Conservation (phyloP, 2,329 filamentous ascomycete genomes). For the Metarhizium robertsii region DNA sequence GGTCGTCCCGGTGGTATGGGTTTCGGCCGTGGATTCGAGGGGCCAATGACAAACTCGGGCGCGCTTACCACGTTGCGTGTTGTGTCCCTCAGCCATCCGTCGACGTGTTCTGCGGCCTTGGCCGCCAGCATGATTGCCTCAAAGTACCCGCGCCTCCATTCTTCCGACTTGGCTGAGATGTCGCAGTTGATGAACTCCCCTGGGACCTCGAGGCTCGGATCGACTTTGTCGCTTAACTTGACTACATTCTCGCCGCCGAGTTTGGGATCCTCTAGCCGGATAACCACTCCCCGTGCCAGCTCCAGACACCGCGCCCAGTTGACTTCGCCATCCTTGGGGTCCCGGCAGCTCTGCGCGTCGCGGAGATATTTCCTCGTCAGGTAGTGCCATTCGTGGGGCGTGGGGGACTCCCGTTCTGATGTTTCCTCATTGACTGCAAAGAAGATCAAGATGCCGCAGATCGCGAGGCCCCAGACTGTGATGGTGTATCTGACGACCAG, state of each 20-base stretch:
- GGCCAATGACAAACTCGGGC: conserved; percentile 64
- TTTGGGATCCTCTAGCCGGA: conserved; percentile 57
- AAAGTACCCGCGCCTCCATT: conserved; percentile 81
- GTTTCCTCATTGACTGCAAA: conserved; percentile 64
- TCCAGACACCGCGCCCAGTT: conserved; percentile 62
- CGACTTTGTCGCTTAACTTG: conserved; percentile 50
- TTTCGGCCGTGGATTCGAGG: conserved; percentile 71
- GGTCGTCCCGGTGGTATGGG: conserved; percentile 58
- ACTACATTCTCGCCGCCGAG: conserved; percentile 59
- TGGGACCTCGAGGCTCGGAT: conserved; percentile 57
- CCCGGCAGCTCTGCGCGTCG: conserved; percentile 50
- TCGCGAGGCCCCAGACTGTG: conserved; percentile 55
- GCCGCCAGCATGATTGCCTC: conserved; percentile 71
- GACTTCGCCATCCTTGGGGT: conserved; percentile 40
- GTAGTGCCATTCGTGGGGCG: conserved; percentile 73
- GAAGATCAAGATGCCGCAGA: conserved; percentile 50
- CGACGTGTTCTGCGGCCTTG: conserved; percentile 68
- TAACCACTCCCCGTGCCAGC: conserved; percentile 49
- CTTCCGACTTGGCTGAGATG: conserved; percentile 64
- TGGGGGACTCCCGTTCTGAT: conserved; percentile 67
- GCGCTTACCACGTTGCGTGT: conserved; percentile 60
- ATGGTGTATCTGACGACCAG: conserved; percentile 58
- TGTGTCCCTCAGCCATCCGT: conserved; percentile 67
- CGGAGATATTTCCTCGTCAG: conserved; percentile 60
- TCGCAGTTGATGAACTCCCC: conserved; percentile 58